Evolutionary conservation across 257 asterid genomes (phyloP), one percentile per base, ranked within the genome.

Genomic region (Fraxinus cuspidata): DNA sequence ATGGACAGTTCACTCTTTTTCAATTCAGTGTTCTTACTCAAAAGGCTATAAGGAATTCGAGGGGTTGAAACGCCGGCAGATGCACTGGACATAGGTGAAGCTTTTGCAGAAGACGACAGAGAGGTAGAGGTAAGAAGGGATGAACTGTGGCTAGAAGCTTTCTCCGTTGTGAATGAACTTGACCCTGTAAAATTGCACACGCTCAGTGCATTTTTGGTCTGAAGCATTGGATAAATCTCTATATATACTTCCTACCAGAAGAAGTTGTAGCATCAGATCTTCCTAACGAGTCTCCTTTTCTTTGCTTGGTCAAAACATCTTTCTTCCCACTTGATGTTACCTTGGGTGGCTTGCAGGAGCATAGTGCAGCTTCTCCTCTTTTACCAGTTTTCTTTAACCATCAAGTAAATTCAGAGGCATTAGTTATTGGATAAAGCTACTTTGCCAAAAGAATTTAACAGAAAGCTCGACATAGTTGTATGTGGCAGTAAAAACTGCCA

Each of bases 331-430:
- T 32, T 5, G 81, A 69, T 11, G 1, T 42, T 44, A 69, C 74
- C 74, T 75, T 86, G 5, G 85, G 82, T 78, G 82, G 84, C 84
- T 81, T 90, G 38, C 76, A 81, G 35, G 80, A 68, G 51, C 64
- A 73, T 28, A 72, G 19, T 18, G 8, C 25, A n/a, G 70, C 76
- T 11, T 64, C 78, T 29, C 72, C 78, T 25, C 77, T 72, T 70
- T 72, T 67, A 25, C 51, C 18, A 51, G 53, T 66, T 58, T 73
- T 51, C 94, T 82, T 64, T 69, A 80, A n/a, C 42, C 13, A 47
- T 58, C 40, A 34, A 10, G 66, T 76, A 67, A 42, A n/a, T 3
- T 77, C 32, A 75, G 60, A 18, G 64, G 32, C 38, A 63, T 19
- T 0, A 58, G 7, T 7, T 31, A 31, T 31, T 31, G 34, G 34